Evolutionary conservation across 352 stramenopile species (phyloP), one percentile per base, ranked within the genome.

Genomic region (Phytophthora capsici): DNA sequence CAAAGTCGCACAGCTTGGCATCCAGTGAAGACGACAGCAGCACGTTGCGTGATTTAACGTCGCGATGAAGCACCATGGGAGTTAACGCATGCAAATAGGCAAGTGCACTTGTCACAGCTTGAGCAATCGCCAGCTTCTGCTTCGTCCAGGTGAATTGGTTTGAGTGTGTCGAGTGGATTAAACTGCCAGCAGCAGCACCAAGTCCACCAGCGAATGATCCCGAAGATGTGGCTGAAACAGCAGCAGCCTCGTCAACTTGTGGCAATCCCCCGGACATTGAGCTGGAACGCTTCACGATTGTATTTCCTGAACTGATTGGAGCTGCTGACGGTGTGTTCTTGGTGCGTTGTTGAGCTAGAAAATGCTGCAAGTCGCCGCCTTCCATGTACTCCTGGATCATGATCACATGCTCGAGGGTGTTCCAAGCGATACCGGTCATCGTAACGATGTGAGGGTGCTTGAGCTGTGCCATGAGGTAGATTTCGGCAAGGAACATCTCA

Each of bases 1-100:
- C 74, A 72, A 87, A 88, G 41, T 89, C 78, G 47, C 77, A 78
- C 44, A 89, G 43, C 32, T 88, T 86, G 49, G 80, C 75, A 19
- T 85, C 69, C 53, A 86, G 63, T n/a, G 63, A 62, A 26, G 70
- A 60, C 4, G 73, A 79, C 10, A 96, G 52, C 23, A 96, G 46
- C n/a, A 97, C 78, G 63, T 96, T 97, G 25, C 85, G 86, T n/a
- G 86, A 92, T 59, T 97, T 97, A 30, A 97, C 68, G 60, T 97
- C 89, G 22, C 85, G 86, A 63, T 97, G 89, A 20, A 97, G 71
- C 53, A 96, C 74, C 53, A 90, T 88, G n/a, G 88, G 88, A 1
- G 66, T 80, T 22, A 89, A 63, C 9, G 54, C 73, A 64, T 97
- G 89, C 43, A 97, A 75, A 67, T 95, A 97, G 19, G 71, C 61